Conservation (phyloP, 805 yeast species). For the Lipomyces starkeyi region DNA sequence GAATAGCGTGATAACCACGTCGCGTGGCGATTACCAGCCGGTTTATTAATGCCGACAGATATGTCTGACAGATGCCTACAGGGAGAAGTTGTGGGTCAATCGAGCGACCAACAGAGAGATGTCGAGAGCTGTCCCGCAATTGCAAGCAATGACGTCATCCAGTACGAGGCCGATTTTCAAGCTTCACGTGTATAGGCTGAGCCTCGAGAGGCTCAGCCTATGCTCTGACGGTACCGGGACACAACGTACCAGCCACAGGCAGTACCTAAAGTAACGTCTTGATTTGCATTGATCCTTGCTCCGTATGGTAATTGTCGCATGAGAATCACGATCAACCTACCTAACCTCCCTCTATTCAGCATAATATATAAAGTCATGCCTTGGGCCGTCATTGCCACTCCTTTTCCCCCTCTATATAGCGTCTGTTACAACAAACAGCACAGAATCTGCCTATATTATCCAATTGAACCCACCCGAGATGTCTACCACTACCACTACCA, state of each 20-base stretch:
- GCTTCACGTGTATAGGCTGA: not conserved
- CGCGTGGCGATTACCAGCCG: too few species aligned
- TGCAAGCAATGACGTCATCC: too few species aligned
- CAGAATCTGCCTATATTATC: not conserved
- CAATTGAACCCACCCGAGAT: slow-evolving; percentile 3
- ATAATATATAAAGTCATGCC: not conserved
- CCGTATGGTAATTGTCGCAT: not conserved
- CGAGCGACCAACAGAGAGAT: too few species aligned
- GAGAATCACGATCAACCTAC: not conserved
- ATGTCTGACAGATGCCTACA: too few species aligned
- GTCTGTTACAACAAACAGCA: slow-evolving; percentile 1
- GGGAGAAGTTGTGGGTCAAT: too few species aligned
- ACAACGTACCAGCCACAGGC: not conserved
- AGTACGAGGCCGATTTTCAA: too few species aligned
- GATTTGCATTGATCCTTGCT: not conserved
- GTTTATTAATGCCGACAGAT: too few species aligned
- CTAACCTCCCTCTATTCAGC: not conserved
- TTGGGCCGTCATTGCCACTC: not conserved
- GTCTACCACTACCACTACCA: slow-evolving; percentile 9
- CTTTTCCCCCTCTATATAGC: not conserved
- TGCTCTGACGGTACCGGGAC: too few species aligned
- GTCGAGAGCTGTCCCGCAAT: too few species aligned
- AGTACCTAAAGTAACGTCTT: not conserved
- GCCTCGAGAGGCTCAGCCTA: too few species aligned
- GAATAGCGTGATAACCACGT: too few species aligned